Evolutionary conservation across 208 protist genomes (phyloP).

Genomic region (Wallacemonas sp.): DNA sequence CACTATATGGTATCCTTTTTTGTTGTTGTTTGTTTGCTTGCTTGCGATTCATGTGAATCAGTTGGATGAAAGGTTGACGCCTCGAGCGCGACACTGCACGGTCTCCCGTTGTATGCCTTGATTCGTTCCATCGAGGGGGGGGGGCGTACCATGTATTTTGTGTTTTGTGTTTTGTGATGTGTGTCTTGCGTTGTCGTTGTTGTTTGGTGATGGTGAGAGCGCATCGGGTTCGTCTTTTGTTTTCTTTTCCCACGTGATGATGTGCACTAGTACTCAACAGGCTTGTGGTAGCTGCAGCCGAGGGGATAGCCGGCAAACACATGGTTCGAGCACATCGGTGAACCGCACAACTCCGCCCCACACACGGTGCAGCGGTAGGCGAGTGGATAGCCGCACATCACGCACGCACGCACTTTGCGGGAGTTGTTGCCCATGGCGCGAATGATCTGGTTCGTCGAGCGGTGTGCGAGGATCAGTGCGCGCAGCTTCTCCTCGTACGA

Average conservation of each 20-base stretch:
- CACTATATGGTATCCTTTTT: too few species aligned
- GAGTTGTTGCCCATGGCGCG: constrained; percentile 8
- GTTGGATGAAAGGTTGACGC: too few species aligned
- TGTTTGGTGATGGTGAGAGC: too few species aligned
- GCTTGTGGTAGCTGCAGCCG: constrained; percentile 55
- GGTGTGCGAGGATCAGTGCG: constrained; percentile 34
- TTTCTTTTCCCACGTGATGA: background rate
- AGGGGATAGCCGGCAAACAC: constrained; percentile 60
- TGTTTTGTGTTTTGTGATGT: too few species aligned
- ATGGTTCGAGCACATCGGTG: constrained; percentile 35
- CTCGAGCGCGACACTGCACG: too few species aligned
- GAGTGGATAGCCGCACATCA: constrained; percentile 48
- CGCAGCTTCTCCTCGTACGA: constrained; percentile 65
- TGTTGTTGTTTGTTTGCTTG: too few species aligned
- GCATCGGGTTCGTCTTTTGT: background rate
- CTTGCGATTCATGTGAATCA: too few species aligned
- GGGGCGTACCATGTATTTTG: too few species aligned
- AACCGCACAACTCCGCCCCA: constrained; percentile 69
- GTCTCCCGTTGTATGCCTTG: too few species aligned
- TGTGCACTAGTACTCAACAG: constrained; percentile 1
- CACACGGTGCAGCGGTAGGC: constrained; percentile 69
- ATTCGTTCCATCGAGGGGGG: too few species aligned
- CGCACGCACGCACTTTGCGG: constrained; percentile 33
- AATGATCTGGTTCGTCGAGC: constrained; percentile 42
- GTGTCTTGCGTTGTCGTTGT: too few species aligned